Evolutionary conservation across 257 asterid genomes (phyloP).

Genomic region (Capsicum rhomboideum): DNA sequence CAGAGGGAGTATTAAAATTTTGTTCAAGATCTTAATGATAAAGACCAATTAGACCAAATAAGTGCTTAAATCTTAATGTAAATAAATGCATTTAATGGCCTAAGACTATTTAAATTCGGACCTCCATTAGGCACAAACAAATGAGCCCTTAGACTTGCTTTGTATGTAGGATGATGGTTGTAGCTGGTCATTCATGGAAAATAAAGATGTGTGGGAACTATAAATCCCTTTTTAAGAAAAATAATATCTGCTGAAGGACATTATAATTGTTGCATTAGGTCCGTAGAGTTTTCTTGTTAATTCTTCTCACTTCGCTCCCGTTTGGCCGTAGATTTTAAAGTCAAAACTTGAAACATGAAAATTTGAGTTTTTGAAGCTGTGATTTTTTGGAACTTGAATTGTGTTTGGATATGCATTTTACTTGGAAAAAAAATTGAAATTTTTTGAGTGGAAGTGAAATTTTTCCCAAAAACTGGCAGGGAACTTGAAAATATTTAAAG

Average conservation of each 20-base stretch:
- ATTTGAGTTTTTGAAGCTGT: too few relatives aligned
- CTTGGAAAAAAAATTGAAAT: too few relatives aligned
- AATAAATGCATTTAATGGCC: neutral
- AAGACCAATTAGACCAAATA: too few relatives aligned
- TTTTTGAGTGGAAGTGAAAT: too few relatives aligned
- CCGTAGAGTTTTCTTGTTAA: neutral
- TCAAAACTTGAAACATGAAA: too few relatives aligned
- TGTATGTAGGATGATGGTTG: neutral
- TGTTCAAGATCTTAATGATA: neutral
- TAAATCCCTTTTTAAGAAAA: neutral
- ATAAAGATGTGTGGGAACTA: neutral
- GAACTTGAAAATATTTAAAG: too few relatives aligned
- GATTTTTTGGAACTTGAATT: too few relatives aligned
- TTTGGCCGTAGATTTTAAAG: too few relatives aligned
- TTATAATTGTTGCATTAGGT: neutral
- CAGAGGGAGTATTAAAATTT: neutral
- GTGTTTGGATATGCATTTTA: too few relatives aligned
- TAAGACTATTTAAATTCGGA: neutral
- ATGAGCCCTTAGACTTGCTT: neutral
- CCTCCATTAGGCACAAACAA: neutral
- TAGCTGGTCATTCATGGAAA: neutral
- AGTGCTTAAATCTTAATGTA: too few relatives aligned
- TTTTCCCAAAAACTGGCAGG: too few relatives aligned
- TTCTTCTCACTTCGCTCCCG: too few relatives aligned
- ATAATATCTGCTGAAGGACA: neutral